phyloP scores from a whole-genome alignment of 805 yeast genomes.

The Myxozyma nipponensis region DNA sequence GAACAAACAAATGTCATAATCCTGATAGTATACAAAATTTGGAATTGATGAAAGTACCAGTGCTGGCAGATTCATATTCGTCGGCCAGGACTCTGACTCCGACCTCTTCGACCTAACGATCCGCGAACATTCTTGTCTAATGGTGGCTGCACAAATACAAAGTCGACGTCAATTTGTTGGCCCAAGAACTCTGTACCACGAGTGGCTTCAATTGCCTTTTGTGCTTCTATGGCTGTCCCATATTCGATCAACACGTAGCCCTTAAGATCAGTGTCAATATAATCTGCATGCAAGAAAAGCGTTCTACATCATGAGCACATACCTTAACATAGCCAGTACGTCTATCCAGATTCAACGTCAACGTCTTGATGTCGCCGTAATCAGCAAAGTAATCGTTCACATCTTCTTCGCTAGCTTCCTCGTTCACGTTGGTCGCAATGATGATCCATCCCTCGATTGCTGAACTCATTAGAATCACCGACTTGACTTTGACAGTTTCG shows the following conservation, averaged over 20 bases:
- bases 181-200: constrained; percentile 39
- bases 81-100: constrained; percentile 22
- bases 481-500: not conserved
- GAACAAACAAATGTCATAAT: not conserved
- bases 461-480: constrained; percentile 16
- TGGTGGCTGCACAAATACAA: constrained; percentile 40
- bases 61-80: constrained; percentile 1
- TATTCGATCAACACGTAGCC: constrained; percentile 45
- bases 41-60: not conserved
- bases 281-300: constrained; percentile 2
- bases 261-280: constrained; percentile 4
- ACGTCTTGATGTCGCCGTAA: constrained; percentile 39
- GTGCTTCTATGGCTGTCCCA: constrained; percentile 36
- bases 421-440: constrained; percentile 42
- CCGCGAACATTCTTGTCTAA: constrained; percentile 13
- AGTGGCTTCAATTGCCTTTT: constrained; percentile 35
- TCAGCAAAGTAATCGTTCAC: constrained; percentile 43
- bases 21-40: not conserved
- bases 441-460: constrained; percentile 46
- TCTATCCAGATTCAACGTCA: constrained; percentile 44
- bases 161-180: constrained; percentile 37
- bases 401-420: constrained; percentile 47
- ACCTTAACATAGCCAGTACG: constrained; percentile 45
- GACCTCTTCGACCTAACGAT: constrained; percentile 15
- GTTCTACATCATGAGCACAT: not conserved